phyloP scores from a whole-genome alignment of 768 basidiomycete genomes.

The Trametes elegans region DNA sequence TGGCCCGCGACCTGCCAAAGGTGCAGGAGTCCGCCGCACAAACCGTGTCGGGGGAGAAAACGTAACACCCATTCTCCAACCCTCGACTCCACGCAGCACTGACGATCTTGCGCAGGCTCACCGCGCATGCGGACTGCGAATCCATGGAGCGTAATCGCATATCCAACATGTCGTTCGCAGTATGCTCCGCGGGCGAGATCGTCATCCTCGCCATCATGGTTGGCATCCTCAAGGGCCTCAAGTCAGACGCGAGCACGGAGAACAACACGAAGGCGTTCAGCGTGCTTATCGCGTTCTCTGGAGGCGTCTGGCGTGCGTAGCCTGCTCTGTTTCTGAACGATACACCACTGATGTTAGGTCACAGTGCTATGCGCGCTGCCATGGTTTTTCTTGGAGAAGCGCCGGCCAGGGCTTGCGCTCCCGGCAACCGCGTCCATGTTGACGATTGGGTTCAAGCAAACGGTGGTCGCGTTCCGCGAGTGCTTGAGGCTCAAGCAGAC shows the following conservation, averaged over 20 bases:
- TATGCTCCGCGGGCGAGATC: constrained; percentile 70
- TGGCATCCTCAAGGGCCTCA: constrained; percentile 67
- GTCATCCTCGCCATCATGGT: constrained; percentile 70
- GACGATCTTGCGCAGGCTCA: constrained; percentile 41
- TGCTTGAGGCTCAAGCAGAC: constrained; percentile 70
- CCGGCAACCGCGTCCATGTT: constrained; percentile 54
- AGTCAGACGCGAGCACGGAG: constrained; percentile 57
- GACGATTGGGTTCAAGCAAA: constrained; percentile 69
- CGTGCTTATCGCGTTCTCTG: constrained; percentile 74
- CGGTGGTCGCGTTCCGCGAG: constrained; percentile 58
- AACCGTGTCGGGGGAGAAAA: constrained; percentile 42
- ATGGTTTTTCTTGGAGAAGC: constrained; percentile 72
- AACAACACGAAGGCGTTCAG: constrained; percentile 78
- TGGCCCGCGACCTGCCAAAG: constrained; percentile 68
- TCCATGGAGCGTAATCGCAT: constrained; percentile 71
- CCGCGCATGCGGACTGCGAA: constrained; percentile 52
- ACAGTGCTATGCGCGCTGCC: constrained; percentile 66
- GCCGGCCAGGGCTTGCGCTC: constrained; percentile 59
- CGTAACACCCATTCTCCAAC: constrained; percentile 34
- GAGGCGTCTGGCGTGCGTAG: constrained; percentile 72
- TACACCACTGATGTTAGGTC: neutral
- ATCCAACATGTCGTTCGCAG: constrained; percentile 71
- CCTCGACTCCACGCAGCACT: neutral
- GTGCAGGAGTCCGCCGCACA: constrained; percentile 51
- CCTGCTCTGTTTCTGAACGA: neutral